phyloP scores from a whole-genome alignment of 805 yeast genomes.

The Teunomyces atbi region DNA sequence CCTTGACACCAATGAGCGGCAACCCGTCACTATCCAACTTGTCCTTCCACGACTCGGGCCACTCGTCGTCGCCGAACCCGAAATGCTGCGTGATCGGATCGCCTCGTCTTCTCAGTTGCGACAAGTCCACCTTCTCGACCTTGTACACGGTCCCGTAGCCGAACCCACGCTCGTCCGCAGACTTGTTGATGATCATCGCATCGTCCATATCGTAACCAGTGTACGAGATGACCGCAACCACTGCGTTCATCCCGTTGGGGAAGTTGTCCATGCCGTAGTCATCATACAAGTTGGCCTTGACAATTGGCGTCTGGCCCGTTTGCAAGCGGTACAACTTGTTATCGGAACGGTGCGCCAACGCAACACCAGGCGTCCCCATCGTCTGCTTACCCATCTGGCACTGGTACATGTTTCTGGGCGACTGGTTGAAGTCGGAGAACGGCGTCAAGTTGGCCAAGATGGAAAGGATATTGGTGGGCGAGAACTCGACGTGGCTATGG shows the following conservation, averaged over 20 bases:
- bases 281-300: conserved; percentile 88
- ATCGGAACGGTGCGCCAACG: conserved; percentile 86
- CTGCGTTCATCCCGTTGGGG: conserved; percentile 98
- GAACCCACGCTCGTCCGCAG: conserved; percentile 97
- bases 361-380: conserved; percentile 99
- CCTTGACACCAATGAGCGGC: conserved; percentile 82
- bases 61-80: conserved; percentile 89
- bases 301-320: conserved; percentile 96
- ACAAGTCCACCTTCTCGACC: conserved; percentile 85
- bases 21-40: conserved; percentile 90
- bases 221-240: conserved; percentile 97
- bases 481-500: conserved; percentile 90
- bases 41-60: conserved; percentile 90
- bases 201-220: conserved; percentile 99
- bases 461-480: conserved; percentile 92
- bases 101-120: conserved; percentile 76
- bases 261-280: conserved; percentile 97
- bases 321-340: conserved; percentile 91
- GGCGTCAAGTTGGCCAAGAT: conserved; percentile 97
- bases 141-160: conserved; percentile 97
- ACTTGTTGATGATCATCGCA: conserved; percentile 97
- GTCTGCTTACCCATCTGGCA: conserved; percentile 99
- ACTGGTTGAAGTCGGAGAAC: conserved; percentile 96
- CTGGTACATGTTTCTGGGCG: conserved; percentile 99
- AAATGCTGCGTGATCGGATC: conserved; percentile 93